Evolutionary conservation across 2,329 filamentous ascomycete genomes (phyloP).

Genomic region (Beauveria sp.): DNA sequence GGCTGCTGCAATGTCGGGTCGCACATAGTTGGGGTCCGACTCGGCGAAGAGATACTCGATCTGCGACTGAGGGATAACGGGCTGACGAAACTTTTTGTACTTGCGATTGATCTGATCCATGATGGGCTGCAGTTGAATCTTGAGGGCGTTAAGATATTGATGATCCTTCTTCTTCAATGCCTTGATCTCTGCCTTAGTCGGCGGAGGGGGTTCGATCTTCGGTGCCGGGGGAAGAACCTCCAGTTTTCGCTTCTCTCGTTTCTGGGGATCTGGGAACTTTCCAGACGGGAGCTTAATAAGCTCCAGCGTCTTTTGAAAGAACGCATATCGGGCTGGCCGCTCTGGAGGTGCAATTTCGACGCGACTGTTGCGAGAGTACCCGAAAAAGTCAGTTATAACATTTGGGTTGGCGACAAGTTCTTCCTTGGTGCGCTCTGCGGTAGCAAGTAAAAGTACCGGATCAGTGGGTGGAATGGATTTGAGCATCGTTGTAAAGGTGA

Average conservation of each 20-base stretch:
- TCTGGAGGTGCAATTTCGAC: constrained; percentile 62
- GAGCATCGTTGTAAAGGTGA: constrained; percentile 76
- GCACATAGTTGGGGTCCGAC: constrained; percentile 63
- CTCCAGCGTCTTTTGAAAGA: constrained; percentile 66
- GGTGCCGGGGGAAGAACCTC: constrained; percentile 71
- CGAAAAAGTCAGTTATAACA: constrained; percentile 73
- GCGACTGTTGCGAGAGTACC: constrained; percentile 72
- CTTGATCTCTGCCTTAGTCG: constrained; percentile 73
- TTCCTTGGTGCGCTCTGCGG: constrained; percentile 62
- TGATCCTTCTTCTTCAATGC: constrained; percentile 75
- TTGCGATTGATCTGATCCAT: constrained; percentile 94
- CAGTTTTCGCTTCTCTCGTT: constrained; percentile 78
- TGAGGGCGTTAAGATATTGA: constrained; percentile 76
- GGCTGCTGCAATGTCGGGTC: constrained; percentile 43
- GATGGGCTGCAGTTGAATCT: constrained; percentile 82
- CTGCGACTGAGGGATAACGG: constrained; percentile 64
- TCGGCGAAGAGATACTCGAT: constrained; percentile 83
- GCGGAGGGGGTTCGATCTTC: constrained; percentile 56
- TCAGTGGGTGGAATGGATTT: constrained; percentile 82
- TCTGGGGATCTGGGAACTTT: constrained; percentile 80
- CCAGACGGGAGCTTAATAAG: constrained; percentile 72
- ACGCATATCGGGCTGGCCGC: constrained; percentile 61
- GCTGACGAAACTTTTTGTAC: constrained; percentile 80
- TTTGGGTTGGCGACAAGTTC: constrained; percentile 44
- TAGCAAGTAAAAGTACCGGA: constrained; percentile 79